Base-by-base conservation (phyloP, 116 monocot genomes). In the Dioscorea cayenensis region DNA sequence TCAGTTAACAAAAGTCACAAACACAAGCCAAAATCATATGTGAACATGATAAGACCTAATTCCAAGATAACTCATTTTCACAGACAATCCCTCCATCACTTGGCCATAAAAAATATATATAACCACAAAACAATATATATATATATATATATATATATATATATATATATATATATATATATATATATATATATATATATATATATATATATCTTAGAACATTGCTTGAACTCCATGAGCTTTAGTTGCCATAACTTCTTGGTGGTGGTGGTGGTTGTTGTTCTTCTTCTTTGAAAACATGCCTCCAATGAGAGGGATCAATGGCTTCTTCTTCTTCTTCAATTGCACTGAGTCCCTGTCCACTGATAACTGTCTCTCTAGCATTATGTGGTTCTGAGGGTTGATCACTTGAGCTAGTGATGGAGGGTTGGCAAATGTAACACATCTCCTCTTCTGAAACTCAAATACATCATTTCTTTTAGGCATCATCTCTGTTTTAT, bases 281-380 rank as follows among this genome's bases (percentile, higher is more conserved):
- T 28, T 22, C 69, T 69, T 69, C 52, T 69, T 69, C 52, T 69
- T 69, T 6, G 74, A 69, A 76, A 90, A 84, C 11, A 90, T 37
- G 19, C 73, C 79, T 65, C 78, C 83, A 12, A 90, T 74, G 38
- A 81, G 36, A 74, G 81, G 77, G 14, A 86, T 70, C 68, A 79
- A 55, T 55, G 73, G 61, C 77, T 82, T 84, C 82, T 88, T 88
- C 78, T 86, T 81, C 78, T 76, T 82, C 67, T 76, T 86, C 84
- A 27, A 74, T 28, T 55, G 18, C 19, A 43, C 16, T 16, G 27
- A 25, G 6, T 78, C 84, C 48, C 74, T 78, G 19, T 78, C 74
- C 14, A 67, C 64, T 1, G 84, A 72, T 35, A 80, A 49, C 68
- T 84, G 81, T 72, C 81, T 76, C 37, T 73, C 69, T 51, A 78